Base-by-base conservation (phyloP, 768 basidiomycete species). In the Mycena leptocephala region DNA sequence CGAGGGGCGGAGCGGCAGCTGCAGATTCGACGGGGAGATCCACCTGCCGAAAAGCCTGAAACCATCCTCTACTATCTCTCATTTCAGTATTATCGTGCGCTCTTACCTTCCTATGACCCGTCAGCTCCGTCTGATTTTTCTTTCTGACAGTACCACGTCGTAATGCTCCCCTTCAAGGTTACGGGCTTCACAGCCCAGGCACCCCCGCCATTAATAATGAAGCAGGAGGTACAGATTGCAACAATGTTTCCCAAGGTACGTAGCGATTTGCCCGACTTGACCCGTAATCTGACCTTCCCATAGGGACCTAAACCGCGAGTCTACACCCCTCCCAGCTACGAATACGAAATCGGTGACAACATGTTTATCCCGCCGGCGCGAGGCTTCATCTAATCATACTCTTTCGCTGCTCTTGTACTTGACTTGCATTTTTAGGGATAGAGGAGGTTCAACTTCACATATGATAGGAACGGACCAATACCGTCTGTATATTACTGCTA, bases 11-110 rank as follows among this genome's bases (percentile, higher is more conserved):
- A 24, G 26, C 39, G 69, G 59, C 32, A 70, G 28, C 35, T 55
- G 64, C 43, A 59, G 76, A 3, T 61, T 79, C 41, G 78, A 79
- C 73, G 78, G 78, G 18, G 78, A 79, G 63, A 68, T 79, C 35
- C 78, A 77, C 48, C 78, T 79, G 28, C 67, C 76, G 2, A 79
- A 79, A 56, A 72, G 66, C 26, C 76, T 79, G 11, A 79, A 77
- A 28, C 78, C 78, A 24, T 72, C 78, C 18, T 58, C 78, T 0
- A 61, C 22, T 6, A 48, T 79, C 30, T 66, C 76, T 7, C 76
- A 79, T 51, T 79, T 79, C 33, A 53, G 51, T 28, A 16, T 79
- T 22, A 61, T 35, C 35, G 78, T 79, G 20, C 39, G 70, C 39
- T 22, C 8, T 22, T 37, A 33, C 43, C 43, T 46, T 58, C 0